Percentiles rank a stretch among this genome's conserved stretches.
Evolutionary conservation across 2,329 filamentous ascomycete genomes (phyloP).

Genomic region (Fusarium zealandicum): DNA sequence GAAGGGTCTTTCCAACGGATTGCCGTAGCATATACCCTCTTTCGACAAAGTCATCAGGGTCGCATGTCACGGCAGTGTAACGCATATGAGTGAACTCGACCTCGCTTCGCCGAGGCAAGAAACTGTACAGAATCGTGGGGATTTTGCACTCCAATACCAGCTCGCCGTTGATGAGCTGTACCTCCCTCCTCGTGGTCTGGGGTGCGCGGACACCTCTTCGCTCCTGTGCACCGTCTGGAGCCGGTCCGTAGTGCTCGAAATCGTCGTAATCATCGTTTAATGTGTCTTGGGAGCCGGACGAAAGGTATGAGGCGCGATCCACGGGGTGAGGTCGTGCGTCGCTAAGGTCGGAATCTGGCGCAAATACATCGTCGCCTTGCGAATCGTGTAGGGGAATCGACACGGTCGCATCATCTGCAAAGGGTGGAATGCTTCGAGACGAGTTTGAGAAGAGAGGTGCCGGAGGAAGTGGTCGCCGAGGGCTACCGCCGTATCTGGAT

Average conservation of each 20-base stretch:
- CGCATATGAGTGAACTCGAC: conserved; percentile 98
- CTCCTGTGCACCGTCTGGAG: conserved; percentile 85
- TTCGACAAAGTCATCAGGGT: conserved; percentile 90
- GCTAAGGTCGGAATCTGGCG: conserved; percentile 62
- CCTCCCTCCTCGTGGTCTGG: conserved; percentile 91
- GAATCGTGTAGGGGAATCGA: conserved; percentile 71
- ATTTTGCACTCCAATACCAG: conserved; percentile 99
- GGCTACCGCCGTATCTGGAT: conserved; percentile 86
- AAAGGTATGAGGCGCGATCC: conserved; percentile 64
- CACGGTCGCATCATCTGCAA: conserved; percentile 73
- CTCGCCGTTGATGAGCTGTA: conserved; percentile 95
- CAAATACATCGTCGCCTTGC: conserved; percentile 77
- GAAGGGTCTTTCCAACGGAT: conserved; percentile 80
- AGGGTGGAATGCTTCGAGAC: conserved; percentile 57
- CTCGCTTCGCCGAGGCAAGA: conserved; percentile 90
- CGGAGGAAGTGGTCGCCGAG: conserved; percentile 84
- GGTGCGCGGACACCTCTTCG: conserved; percentile 85
- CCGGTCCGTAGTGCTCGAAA: conserved; percentile 81
- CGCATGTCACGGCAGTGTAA: conserved; percentile 97
- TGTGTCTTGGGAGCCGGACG: conserved; percentile 58
- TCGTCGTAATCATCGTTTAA: conserved; percentile 55
- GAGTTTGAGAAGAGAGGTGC: conserved; percentile 80
- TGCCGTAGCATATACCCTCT: conserved; percentile 93
- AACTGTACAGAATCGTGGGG: conserved; percentile 96
- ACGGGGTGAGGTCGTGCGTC: conserved; percentile 59